Percentiles rank a stretch among this genome's conserved stretches.
phyloP scores from a whole-genome alignment of 2,329 filamentous ascomycete species.

The Claviceps purpurea region DNA sequence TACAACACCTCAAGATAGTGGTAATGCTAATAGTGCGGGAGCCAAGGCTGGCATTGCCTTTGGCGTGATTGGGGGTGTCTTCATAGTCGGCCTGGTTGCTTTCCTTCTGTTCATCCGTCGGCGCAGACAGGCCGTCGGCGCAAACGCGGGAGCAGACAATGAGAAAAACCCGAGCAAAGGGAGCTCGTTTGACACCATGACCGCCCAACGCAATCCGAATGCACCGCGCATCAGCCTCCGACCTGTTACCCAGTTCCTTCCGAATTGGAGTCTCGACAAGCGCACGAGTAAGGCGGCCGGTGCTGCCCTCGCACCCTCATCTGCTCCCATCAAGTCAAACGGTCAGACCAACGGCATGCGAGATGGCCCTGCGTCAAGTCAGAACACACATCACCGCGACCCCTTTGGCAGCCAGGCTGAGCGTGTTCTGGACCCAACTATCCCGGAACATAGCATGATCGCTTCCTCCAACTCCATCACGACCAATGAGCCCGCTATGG shows the following conservation, averaged over 20 bases:
- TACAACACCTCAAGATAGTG: not conserved
- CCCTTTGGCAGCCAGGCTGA: slow-evolving; percentile 57
- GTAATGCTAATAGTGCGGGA: slow-evolving; percentile 19
- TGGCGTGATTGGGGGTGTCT: slow-evolving; percentile 59
- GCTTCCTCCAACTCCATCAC: slow-evolving; percentile 17
- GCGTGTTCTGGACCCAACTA: slow-evolving; percentile 28
- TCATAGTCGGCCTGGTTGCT: slow-evolving; percentile 50
- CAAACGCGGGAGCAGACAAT: slow-evolving; percentile 37
- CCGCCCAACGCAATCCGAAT: slow-evolving; percentile 23
- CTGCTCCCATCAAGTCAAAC: slow-evolving; percentile 5
- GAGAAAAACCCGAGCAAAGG: slow-evolving; percentile 45
- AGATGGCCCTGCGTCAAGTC: slow-evolving; percentile 33
- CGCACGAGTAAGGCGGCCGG: slow-evolving; percentile 35
- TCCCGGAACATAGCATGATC: slow-evolving; percentile 16
- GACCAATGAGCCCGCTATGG: slow-evolving; percentile 25
- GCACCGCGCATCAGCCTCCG: slow-evolving; percentile 77
- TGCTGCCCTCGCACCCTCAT: slow-evolving; percentile 22
- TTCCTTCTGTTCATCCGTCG: slow-evolving; percentile 58
- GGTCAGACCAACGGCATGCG: slow-evolving; percentile 25
- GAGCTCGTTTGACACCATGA: slow-evolving; percentile 6
- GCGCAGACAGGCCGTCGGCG: slow-evolving; percentile 49
- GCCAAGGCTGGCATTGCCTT: slow-evolving; percentile 73
- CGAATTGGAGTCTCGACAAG: slow-evolving; percentile 40
- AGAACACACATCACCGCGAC: slow-evolving; percentile 44
- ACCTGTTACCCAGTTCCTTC: slow-evolving; percentile 72